These are phyloP conservation scores for Marasmius tenuissimus DNA, from an alignment of 1,284 basidiomycete species.

Conservation along the genomic window DNA sequence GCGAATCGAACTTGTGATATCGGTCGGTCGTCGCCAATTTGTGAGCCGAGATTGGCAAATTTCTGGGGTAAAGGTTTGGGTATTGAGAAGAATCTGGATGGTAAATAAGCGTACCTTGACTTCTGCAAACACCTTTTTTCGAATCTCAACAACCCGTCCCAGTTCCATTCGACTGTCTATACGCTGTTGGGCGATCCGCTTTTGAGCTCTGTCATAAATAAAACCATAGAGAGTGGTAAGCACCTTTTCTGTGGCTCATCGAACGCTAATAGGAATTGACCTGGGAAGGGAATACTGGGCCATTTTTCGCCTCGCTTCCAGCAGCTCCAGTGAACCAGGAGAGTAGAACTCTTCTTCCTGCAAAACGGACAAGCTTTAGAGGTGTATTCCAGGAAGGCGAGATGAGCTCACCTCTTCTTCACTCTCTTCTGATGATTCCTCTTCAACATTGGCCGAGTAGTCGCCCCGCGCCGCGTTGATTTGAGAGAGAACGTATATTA, in stretches of 20 bases:
- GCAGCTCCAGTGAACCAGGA: constrained; percentile 83
- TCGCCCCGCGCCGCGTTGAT: constrained; percentile 81
- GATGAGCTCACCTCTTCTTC: constrained; percentile 69
- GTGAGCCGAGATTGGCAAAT: constrained; percentile 91
- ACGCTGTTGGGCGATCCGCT: constrained; percentile 86
- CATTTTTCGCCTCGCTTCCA: constrained; percentile 81
- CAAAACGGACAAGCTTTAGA: neutral
- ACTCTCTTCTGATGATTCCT: constrained; percentile 64
- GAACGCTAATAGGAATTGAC: constrained; percentile 67
- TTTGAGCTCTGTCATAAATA: constrained; percentile 79
- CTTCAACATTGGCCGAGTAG: constrained; percentile 62
- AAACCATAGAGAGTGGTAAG: constrained; percentile 59
- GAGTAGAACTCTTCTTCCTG: constrained; percentile 96
- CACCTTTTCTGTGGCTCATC: constrained; percentile 62
- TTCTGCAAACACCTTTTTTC: constrained; percentile 86
- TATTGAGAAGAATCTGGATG: neutral
- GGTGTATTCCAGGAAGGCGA: neutral
- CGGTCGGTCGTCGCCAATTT: constrained; percentile 96
- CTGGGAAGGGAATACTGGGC: constrained; percentile 92
- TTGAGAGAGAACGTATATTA: constrained; percentile 91
- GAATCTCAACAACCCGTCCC: constrained; percentile 85
- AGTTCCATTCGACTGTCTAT: constrained; percentile 88
- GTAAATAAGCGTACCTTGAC: constrained; percentile 68
- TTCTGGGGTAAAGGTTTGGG: constrained; percentile 50
- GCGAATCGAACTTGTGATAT: constrained; percentile 94